Evolutionary conservation across 2,329 filamentous ascomycete genomes (phyloP).

Genomic region (Cladosporium phlei): DNA sequence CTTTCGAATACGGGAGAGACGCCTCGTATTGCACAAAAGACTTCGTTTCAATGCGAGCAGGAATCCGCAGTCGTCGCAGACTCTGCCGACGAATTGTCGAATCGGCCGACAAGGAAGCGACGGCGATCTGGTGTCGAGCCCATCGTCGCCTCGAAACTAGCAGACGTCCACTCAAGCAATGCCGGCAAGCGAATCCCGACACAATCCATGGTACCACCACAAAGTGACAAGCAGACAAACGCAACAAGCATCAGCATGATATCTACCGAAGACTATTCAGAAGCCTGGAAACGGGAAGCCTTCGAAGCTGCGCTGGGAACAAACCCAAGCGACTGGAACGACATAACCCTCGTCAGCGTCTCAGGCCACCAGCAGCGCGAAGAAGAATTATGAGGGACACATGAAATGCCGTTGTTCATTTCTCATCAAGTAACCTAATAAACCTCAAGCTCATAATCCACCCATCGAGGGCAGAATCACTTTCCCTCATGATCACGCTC

Average conservation of each 20-base stretch:
- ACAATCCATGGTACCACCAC: too few relatives aligned
- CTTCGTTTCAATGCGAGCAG: too few relatives aligned
- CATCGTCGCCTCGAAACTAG: neutral
- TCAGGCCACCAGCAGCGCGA: conserved; percentile 22
- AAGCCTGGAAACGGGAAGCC: conserved; percentile 21
- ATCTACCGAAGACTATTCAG: conserved; percentile 13
- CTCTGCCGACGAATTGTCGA: neutral
- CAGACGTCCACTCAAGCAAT: neutral
- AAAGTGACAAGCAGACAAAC: too few relatives aligned
- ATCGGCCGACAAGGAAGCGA: neutral
- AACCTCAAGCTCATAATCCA: neutral
- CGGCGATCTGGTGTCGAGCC: neutral
- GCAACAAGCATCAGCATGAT: neutral
- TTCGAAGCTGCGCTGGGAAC: conserved; percentile 23
- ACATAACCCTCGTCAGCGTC: conserved; percentile 27
- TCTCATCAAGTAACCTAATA: conserved; percentile 3
- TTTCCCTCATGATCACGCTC: neutral
- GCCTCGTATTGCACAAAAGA: too few relatives aligned
- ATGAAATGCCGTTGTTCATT: neutral
- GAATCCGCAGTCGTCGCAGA: neutral
- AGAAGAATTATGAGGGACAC: conserved; percentile 26
- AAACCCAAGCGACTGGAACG: conserved; percentile 21
- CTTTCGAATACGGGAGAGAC: too few relatives aligned
- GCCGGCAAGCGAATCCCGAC: too few relatives aligned
- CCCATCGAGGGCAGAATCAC: neutral